These are phyloP conservation scores for Sugiyamaella marilandica DNA, from an alignment of 805 yeast species.

Conservation along the genomic window DNA sequence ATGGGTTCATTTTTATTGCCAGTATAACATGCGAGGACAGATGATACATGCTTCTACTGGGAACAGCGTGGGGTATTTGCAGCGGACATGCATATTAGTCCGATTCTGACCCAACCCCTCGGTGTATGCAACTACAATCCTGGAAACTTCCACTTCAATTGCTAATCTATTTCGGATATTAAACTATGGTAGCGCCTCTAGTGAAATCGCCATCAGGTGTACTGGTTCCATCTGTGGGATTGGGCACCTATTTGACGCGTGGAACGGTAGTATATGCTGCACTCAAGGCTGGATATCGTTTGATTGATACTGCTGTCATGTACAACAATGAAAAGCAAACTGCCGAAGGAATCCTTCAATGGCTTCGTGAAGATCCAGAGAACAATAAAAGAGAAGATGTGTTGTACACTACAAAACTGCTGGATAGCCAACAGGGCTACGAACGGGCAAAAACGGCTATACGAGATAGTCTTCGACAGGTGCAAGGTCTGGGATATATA, in stretches of 20 bases:
- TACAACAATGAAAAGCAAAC: constrained; percentile 68
- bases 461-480: constrained; percentile 58
- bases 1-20: no score
- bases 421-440: constrained; percentile 83
- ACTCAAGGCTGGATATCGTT: constrained; percentile 77
- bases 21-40: no score
- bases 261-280: constrained; percentile 47
- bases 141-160: not conserved
- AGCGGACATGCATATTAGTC: no score
- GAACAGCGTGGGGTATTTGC: no score
- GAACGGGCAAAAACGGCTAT: constrained; percentile 63
- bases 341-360: constrained; percentile 65
- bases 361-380: constrained; percentile 48
- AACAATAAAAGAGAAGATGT: constrained; percentile 68
- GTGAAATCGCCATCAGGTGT: not conserved
- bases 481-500: constrained; percentile 67
- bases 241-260: constrained; percentile 47
- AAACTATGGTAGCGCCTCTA: not conserved
- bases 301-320: constrained; percentile 67
- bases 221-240: constrained; percentile 15
- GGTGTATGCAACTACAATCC: no score
- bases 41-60: no score
- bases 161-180: no score
- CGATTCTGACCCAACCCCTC: no score
- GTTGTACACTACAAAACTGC: constrained; percentile 75